Conservation (phyloP, 768 basidiomycete species). For the Clitopilus hobsonii region DNA sequence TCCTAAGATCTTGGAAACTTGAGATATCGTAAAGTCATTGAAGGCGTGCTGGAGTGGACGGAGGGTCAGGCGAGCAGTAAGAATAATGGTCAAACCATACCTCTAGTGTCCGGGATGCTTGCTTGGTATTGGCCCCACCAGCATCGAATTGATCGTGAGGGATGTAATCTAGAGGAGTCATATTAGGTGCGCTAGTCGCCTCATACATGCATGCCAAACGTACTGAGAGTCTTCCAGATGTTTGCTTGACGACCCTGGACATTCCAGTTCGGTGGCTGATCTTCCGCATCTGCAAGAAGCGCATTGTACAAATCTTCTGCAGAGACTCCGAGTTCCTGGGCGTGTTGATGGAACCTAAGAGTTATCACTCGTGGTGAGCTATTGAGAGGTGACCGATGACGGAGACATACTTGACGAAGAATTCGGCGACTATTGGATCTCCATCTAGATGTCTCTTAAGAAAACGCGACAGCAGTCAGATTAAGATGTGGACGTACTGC, state of each 20-base stretch:
- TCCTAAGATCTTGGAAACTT: constrained; percentile 53
- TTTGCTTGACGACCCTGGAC: constrained; percentile 55
- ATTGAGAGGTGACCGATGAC: background rate
- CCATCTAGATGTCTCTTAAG: constrained; percentile 33
- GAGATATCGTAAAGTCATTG: constrained; percentile 59
- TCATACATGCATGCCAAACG: constrained; percentile 3
- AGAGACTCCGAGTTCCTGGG: constrained; percentile 42
- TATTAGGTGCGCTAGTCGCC: background rate
- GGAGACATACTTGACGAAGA: constrained; percentile 51
- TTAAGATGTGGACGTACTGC: constrained; percentile 38
- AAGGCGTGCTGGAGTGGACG: constrained; percentile 45
- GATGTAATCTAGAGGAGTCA: constrained; percentile 27
- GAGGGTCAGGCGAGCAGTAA: constrained; percentile 2
- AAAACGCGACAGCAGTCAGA: background rate
- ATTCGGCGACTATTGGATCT: constrained; percentile 61
- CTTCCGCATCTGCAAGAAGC: constrained; percentile 54
- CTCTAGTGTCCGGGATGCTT: constrained; percentile 59
- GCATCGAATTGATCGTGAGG: constrained; percentile 35
- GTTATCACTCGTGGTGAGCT: background rate
- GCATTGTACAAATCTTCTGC: constrained; percentile 48
- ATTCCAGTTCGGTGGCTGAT: constrained; percentile 57
- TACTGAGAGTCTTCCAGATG: constrained; percentile 51
- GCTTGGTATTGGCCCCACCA: constrained; percentile 55
- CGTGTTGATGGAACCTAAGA: constrained; percentile 49
- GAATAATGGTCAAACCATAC: no score